Evolutionary conservation across 2,329 filamentous ascomycete genomes (phyloP).

Genomic region (Aspergillus thermomutatus): DNA sequence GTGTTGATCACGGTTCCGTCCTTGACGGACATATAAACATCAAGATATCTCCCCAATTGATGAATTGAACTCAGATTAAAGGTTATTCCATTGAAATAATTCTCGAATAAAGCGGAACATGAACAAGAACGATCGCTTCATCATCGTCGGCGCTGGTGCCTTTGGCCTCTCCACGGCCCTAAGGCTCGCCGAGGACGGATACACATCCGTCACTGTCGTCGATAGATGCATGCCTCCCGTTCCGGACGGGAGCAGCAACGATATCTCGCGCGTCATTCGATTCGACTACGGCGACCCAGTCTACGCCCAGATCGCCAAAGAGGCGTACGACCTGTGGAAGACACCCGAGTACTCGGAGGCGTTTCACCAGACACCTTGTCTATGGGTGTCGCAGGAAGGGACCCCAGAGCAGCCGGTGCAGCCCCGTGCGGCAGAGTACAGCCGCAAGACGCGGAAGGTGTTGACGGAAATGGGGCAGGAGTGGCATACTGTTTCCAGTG

Average conservation of each 20-base stretch:
- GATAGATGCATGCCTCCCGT: constrained; percentile 33
- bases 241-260: constrained; percentile 38
- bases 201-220: constrained; percentile 27
- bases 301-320: constrained; percentile 69
- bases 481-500: constrained; percentile 18
- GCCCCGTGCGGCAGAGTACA: constrained; percentile 18
- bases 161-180: constrained; percentile 28
- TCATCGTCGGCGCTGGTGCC: constrained; percentile 27
- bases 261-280: constrained; percentile 39
- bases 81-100: not conserved
- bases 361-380: constrained; percentile 22
- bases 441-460: constrained; percentile 19
- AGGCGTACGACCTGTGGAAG: constrained; percentile 66
- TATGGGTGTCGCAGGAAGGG: constrained; percentile 23
- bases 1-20: not conserved
- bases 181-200: constrained; percentile 22
- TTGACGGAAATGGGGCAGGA: constrained; percentile 22
- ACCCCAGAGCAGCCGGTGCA: constrained; percentile 19
- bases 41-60: not conserved
- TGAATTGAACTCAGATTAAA: not conserved
- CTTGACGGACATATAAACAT: not conserved
- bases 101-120: constrained; percentile 3
- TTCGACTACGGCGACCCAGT: constrained; percentile 69
- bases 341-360: constrained; percentile 34
- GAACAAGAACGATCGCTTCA: constrained; percentile 21